Conservation (phyloP, 2,329 filamentous ascomycete species). For the Sarocladium kiliense region DNA sequence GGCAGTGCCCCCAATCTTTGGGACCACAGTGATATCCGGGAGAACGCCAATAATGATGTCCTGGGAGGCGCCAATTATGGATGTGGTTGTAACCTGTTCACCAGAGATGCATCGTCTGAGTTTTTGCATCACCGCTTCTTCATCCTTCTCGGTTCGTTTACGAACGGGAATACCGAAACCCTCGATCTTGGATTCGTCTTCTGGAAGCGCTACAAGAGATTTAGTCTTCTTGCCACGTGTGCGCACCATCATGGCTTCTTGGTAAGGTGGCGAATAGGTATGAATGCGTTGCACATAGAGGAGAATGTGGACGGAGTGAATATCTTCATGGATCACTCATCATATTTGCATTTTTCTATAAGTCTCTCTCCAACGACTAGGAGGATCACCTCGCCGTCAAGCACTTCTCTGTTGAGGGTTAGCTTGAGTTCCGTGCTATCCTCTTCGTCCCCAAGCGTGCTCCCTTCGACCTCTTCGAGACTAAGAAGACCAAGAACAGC, state of each 20-base stretch:
- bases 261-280: background rate
- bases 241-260: background rate
- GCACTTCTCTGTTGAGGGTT: constrained; percentile 99
- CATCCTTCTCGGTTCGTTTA: constrained; percentile 7
- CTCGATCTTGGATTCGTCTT: constrained; percentile 6
- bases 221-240: background rate
- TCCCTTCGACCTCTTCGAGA: constrained; percentile 99
- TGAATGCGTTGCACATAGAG: no score
- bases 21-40: no score
- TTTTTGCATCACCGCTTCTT: background rate
- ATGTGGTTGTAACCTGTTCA: no score
- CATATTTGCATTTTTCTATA: constrained; percentile 98
- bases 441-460: constrained; percentile 99
- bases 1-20: no score
- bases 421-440: constrained; percentile 99
- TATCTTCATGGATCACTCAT: no score
- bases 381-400: constrained; percentile 99
- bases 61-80: no score
- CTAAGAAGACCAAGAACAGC: constrained; percentile 99
- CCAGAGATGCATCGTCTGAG: no score
- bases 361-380: constrained; percentile 99
- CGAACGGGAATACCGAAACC: background rate
- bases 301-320: no score
- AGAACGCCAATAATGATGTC: no score
- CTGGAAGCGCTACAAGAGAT: background rate